phyloP scores from a whole-genome alignment of 495 filamentous ascomycete genomes.

The Aspergillus incahuasiensis region DNA sequence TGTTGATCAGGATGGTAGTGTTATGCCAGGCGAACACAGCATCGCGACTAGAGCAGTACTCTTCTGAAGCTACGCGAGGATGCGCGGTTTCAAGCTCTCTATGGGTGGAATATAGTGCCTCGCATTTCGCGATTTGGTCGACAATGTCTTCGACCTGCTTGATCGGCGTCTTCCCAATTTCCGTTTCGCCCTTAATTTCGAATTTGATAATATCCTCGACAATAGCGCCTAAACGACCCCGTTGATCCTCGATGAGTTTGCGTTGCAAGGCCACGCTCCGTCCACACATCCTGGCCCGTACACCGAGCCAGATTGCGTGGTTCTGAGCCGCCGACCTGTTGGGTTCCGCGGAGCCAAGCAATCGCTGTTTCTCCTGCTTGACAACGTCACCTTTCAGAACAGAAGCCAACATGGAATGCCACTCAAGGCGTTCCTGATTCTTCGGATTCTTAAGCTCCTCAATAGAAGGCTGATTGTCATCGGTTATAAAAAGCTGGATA shows the following conservation, averaged over 20 bases:
- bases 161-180: constrained; percentile 78
- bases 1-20: constrained; percentile 96
- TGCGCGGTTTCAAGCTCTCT: constrained; percentile 66
- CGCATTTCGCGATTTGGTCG: constrained; percentile 79
- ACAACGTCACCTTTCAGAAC: constrained; percentile 96
- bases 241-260: constrained; percentile 76
- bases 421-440: constrained; percentile 90
- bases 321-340: constrained; percentile 67
- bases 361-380: constrained; percentile 91
- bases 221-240: constrained; percentile 58
- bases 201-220: constrained; percentile 89
- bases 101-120: constrained; percentile 76
- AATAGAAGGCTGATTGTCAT: constrained; percentile 77
- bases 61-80: constrained; percentile 64
- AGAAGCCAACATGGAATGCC: constrained; percentile 95
- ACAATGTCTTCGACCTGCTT: constrained; percentile 89
- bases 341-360: constrained; percentile 79
- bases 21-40: constrained; percentile 94
- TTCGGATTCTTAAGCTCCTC: constrained; percentile 85
- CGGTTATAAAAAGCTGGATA: constrained; percentile 81
- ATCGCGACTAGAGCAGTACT: constrained; percentile 75
- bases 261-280: constrained; percentile 76
- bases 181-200: constrained; percentile 87
- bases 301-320: constrained; percentile 84
- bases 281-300: constrained; percentile 76